A percentile compares a stretch with the other conserved stretches of the same genome.
phyloP scores from a whole-genome alignment of 331 rosid species.

The Quercus tomentella region DNA sequence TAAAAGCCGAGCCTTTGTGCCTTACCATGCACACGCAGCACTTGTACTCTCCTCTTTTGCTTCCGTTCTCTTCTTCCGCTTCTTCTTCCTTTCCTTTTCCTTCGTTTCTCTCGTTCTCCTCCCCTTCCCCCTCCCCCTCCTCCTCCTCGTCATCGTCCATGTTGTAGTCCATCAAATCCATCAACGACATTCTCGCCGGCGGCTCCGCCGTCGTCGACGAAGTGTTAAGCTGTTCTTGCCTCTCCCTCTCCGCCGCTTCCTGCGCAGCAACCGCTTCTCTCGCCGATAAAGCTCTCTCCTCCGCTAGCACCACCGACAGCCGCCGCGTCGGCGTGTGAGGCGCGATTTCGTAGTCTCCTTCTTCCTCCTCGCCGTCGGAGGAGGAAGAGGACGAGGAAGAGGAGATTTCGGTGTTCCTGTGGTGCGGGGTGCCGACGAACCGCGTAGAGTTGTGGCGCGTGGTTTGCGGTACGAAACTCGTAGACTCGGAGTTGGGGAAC shows the following conservation, averaged over 20 bases:
- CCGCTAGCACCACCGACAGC: slow-evolving; percentile 23
- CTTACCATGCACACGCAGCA: slow-evolving; percentile 95
- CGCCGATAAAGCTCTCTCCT: slow-evolving; percentile 55
- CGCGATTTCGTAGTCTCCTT: background rate
- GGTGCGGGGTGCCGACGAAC: background rate
- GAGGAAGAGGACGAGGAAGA: too few species aligned
- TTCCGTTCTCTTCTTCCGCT: slow-evolving; percentile 15
- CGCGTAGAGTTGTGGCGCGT: slow-evolving; percentile 24
- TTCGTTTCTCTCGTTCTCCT: slow-evolving; percentile 18
- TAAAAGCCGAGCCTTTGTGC: slow-evolving; percentile 71
- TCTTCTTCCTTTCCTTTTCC: slow-evolving; percentile 18
- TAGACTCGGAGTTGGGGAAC: background rate
- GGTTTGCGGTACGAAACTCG: slow-evolving; percentile 5
- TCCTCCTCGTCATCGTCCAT: slow-evolving; percentile 46
- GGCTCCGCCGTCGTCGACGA: background rate
- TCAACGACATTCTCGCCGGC: slow-evolving; percentile 74
- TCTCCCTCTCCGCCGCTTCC: slow-evolving; percentile 1
- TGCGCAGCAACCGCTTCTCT: slow-evolving; percentile 55
- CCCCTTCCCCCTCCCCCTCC: slow-evolving; percentile 12
- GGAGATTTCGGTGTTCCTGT: slow-evolving; percentile 10
- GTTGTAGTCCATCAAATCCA: slow-evolving; percentile 84
- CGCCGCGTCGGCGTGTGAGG: slow-evolving; percentile 7
- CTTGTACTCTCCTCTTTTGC: slow-evolving; percentile 33
- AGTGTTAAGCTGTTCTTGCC: too few species aligned
- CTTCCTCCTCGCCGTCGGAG: slow-evolving; percentile 1